phyloP scores from a whole-genome alignment of 2,329 filamentous ascomycete species.

The Aureobasidium namibiae region DNA sequence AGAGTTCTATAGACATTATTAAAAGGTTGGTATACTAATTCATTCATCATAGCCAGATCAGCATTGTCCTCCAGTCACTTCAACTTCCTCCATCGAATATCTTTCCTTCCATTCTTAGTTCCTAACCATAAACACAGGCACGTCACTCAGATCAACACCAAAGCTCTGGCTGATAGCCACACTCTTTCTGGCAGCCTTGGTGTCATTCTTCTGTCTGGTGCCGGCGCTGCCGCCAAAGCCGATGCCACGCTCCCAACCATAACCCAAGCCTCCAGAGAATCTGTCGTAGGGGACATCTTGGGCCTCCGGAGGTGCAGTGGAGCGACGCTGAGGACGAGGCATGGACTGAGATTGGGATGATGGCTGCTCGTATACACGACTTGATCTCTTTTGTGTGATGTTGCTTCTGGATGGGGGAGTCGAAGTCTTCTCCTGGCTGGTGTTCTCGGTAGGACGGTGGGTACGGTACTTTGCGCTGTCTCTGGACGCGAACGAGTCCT shows the following conservation, averaged over 20 bases:
- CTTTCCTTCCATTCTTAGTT: constrained; percentile 12
- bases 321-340: not conserved
- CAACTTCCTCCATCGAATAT: not conserved
- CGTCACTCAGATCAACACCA: constrained; percentile 32
- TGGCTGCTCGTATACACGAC: constrained; percentile 2
- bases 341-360: not conserved
- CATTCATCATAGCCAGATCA: not conserved
- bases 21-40: not conserved
- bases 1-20: constrained; percentile 2
- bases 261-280: constrained; percentile 29
- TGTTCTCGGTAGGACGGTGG: not conserved
- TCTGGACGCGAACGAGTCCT: constrained; percentile 3
- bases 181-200: constrained; percentile 25
- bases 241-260: constrained; percentile 27
- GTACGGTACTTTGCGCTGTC: constrained; percentile 13
- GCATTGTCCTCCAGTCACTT: not conserved
- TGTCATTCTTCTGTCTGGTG: constrained; percentile 21
- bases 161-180: constrained; percentile 25
- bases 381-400: constrained; percentile 8
- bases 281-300: constrained; percentile 22
- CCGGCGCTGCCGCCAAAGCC: constrained; percentile 31
- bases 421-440: not conserved
- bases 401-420: not conserved
- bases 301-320: not conserved
- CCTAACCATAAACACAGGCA: constrained; percentile 29